These are phyloP conservation scores for Tetracentron sinense DNA, from an alignment of 164 flowering plant genomes.

Conservation along the genomic window DNA sequence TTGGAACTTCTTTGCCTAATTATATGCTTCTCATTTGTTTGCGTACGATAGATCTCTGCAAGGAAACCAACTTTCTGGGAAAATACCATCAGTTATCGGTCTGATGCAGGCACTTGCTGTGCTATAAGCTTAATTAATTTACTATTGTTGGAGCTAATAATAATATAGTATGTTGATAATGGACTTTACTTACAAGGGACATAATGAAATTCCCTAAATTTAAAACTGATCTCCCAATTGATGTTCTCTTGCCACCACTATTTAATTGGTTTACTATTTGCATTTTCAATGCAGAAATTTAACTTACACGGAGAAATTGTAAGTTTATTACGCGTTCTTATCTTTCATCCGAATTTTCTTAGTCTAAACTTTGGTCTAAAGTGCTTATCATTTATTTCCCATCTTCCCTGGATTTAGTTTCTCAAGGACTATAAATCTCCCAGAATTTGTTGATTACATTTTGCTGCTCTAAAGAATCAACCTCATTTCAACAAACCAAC, in stretches of 20 bases:
- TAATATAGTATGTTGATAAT: background rate
- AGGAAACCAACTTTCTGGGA: conserved; percentile 73
- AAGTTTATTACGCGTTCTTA: conserved; percentile 19
- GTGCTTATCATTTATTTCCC: too few species aligned
- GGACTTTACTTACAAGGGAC: background rate
- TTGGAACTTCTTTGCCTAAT: background rate
- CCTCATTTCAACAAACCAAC: background rate
- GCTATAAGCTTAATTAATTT: conserved; percentile 51
- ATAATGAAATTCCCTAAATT: too few species aligned
- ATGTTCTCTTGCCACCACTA: background rate
- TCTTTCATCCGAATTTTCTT: background rate
- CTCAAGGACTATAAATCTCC: background rate
- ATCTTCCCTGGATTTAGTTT: background rate
- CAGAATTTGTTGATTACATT: background rate
- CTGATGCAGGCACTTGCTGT: conserved; percentile 99
- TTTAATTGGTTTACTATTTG: background rate
- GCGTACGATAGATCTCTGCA: conserved; percentile 65
- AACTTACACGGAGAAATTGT: conserved; percentile 82
- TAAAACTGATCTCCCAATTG: background rate
- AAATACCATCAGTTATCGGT: conserved; percentile 87
- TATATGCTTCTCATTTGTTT: background rate
- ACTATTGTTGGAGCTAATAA: too few species aligned
- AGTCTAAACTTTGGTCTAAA: background rate
- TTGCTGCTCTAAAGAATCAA: background rate
- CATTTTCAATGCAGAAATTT: conserved; percentile 55